phyloP scores from a whole-genome alignment of 805 yeast species.

The Blastobotrys americana region DNA sequence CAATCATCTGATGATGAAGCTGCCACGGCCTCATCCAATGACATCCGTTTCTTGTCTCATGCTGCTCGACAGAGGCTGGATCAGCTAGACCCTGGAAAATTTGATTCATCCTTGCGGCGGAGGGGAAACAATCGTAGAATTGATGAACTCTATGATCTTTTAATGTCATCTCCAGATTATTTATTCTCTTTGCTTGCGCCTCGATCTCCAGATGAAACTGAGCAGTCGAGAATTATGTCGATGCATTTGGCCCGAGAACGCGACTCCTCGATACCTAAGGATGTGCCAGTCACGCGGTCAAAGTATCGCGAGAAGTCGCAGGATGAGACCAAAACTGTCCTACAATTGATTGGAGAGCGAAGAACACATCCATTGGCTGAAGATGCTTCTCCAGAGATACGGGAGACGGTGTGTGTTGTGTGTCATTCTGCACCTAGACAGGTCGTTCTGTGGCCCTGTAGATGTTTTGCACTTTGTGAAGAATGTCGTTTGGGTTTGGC shows the following conservation, averaged over 20 bases:
- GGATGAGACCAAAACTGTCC: background rate
- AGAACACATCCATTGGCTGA: slow-evolving; percentile 1
- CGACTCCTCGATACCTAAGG: no score
- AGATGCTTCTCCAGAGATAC: slow-evolving; percentile 15
- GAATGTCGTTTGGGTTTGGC: slow-evolving; percentile 70
- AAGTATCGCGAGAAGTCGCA: slow-evolving; percentile 3
- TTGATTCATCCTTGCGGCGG: background rate
- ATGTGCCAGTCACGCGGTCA: slow-evolving; percentile 8
- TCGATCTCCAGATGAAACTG: slow-evolving; percentile 23
- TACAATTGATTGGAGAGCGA: slow-evolving; percentile 4
- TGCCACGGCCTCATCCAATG: background rate
- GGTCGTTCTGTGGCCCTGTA: slow-evolving; percentile 87
- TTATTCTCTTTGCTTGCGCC: slow-evolving; percentile 25
- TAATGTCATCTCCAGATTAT: slow-evolving; percentile 22
- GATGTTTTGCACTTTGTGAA: slow-evolving; percentile 83
- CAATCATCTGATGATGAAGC: slow-evolving; percentile 21
- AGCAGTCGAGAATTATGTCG: slow-evolving; percentile 26
- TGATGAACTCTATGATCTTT: slow-evolving; percentile 15
- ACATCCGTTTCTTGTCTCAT: background rate
- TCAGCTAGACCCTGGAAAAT: background rate
- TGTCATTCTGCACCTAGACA: slow-evolving; percentile 71
- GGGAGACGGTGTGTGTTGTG: slow-evolving; percentile 56
- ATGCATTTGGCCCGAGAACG: slow-evolving; percentile 23
- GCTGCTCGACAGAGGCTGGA: background rate
- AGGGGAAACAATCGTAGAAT: slow-evolving; percentile 4